Evolutionary conservation across 208 protist species (phyloP).

Genomic region (Entamoeba dispar): DNA sequence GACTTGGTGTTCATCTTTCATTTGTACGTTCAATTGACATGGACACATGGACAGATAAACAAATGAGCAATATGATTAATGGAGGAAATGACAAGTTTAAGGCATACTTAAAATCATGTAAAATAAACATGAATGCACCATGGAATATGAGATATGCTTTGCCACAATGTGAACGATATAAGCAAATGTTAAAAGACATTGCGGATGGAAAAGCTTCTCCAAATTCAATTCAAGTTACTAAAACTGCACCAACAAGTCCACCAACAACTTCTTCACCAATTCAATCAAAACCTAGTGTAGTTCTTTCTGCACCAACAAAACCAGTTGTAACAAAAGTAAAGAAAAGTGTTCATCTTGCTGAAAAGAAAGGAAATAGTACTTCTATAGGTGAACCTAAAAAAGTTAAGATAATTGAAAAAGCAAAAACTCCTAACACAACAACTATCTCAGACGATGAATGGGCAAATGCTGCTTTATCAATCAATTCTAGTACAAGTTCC

Average conservation of each 20-base stretch:
- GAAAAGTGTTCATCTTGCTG: neutral
- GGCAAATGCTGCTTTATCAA: neutral
- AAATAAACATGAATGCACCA: neutral
- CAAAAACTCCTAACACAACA: neutral
- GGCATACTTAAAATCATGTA: neutral
- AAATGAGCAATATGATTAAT: neutral
- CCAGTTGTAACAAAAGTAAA: neutral
- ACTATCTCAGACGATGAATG: neutral
- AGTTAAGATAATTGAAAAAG: neutral
- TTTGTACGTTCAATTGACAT: slow-evolving; percentile 59
- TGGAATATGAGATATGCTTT: neutral
- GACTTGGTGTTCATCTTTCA: slow-evolving; percentile 34
- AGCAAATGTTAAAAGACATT: neutral
- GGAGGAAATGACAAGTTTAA: neutral
- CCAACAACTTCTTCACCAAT: neutral
- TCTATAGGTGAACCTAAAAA: neutral
- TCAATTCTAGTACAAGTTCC: neutral
- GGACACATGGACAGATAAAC: slow-evolving; percentile 61
- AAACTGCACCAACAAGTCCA: neutral
- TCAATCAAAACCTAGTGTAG: neutral
- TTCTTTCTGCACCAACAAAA: neutral
- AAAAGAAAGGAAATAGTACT: neutral
- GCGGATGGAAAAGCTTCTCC: neutral
- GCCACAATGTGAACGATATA: neutral
- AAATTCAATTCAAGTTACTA: neutral